Percentiles rank a stretch among this genome's conserved stretches.
These are phyloP conservation scores for Croton laevigatus DNA, from an alignment of 441 rosid species.

Conservation along the genomic window DNA sequence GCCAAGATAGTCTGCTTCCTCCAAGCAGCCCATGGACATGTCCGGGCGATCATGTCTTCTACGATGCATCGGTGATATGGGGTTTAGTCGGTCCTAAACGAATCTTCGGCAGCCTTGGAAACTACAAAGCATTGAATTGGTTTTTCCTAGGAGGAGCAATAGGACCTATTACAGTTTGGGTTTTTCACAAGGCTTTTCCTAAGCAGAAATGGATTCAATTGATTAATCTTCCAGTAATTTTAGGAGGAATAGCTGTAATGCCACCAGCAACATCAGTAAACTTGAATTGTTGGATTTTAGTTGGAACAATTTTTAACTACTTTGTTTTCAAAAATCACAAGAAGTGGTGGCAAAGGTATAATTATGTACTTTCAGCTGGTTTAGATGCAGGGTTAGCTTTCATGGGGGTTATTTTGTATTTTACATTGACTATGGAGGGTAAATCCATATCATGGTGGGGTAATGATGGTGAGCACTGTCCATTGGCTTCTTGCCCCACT, in stretches of 20 bases:
- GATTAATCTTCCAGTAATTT: constrained; percentile 68
- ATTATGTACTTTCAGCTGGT: constrained; percentile 74
- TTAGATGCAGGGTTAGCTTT: constrained; percentile 79
- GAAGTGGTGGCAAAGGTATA: constrained; percentile 78
- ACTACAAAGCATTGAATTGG: constrained; percentile 73
- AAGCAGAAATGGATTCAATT: constrained; percentile 49
- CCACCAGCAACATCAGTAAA: constrained; percentile 73
- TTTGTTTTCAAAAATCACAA: constrained; percentile 49
- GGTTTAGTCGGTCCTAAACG: constrained; percentile 76
- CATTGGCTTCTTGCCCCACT: constrained; percentile 70
- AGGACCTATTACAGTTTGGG: constrained; percentile 65
- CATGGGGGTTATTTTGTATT: constrained; percentile 70
- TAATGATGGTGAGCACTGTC: constrained; percentile 57
- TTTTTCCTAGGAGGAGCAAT: constrained; percentile 66
- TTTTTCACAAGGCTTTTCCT: constrained; percentile 60
- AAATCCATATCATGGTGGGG: constrained; percentile 55
- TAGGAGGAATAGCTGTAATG: constrained; percentile 64
- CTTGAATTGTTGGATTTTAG: constrained; percentile 60
- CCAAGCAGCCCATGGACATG: constrained; percentile 81
- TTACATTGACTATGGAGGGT: constrained; percentile 18
- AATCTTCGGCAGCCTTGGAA: constrained; percentile 58
- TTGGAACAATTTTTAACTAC: constrained; percentile 56
- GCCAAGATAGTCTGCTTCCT: constrained; percentile 58
- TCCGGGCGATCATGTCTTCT: constrained; percentile 70
- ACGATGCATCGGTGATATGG: constrained; percentile 86